Conservation (phyloP, 129 eudicot species). For the Gnaphalium uliginosum region DNA sequence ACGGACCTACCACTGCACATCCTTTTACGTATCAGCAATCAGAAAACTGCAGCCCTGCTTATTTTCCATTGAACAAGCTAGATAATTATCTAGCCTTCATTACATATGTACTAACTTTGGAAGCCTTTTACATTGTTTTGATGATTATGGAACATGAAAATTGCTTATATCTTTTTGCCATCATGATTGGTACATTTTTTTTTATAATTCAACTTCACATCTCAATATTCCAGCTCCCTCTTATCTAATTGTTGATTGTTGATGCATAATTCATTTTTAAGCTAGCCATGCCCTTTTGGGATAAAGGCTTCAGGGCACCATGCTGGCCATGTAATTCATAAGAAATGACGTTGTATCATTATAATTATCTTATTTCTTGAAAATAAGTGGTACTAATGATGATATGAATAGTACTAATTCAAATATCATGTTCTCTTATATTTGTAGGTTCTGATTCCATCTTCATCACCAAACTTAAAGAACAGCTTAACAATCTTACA, state of each 20-base stretch:
- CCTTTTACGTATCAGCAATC: background rate
- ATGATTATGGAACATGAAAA: background rate
- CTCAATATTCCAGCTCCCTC: background rate
- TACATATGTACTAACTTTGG: background rate
- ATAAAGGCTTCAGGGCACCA: background rate
- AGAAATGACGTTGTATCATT: conserved; percentile 6
- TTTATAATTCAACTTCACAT: background rate
- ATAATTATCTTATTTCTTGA: background rate
- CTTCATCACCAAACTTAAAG: conserved; percentile 44
- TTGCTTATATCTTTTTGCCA: background rate
- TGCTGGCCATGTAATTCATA: conserved; percentile 20
- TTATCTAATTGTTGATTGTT: background rate
- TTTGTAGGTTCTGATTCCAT: conserved; percentile 60
- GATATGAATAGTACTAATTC: too few relatives aligned
- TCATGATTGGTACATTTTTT: background rate
- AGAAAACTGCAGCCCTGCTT: background rate
- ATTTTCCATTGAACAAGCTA: background rate
- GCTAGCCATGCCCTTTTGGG: background rate
- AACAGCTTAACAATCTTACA: conserved; percentile 70
- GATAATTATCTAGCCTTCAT: background rate
- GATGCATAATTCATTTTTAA: background rate
- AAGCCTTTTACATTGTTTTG: background rate
- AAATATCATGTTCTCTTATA: conserved; percentile 1
- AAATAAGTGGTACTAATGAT: conserved; percentile 15
- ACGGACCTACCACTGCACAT: background rate